Conservation (phyloP, 2,329 filamentous ascomycete species). For the Helotiales sp. region DNA sequence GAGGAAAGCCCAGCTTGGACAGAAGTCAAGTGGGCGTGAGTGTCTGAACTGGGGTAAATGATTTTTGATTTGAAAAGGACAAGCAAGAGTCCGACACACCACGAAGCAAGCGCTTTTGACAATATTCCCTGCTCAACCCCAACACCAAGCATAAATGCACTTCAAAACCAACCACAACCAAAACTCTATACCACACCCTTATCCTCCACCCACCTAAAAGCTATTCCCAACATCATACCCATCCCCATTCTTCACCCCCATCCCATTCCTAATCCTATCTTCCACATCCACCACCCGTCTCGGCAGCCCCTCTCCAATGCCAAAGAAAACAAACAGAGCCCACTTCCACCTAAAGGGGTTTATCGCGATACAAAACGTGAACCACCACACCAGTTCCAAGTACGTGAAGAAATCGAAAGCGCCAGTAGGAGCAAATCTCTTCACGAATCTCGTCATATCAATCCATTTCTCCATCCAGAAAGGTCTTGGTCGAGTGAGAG, state of each 20-base stretch:
- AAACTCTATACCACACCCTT: no score
- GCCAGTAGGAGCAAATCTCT: conserved; percentile 66
- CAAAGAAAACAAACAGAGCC: conserved; percentile 80
- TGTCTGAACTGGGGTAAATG: no score
- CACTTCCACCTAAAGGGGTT: conserved; percentile 93
- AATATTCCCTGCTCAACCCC: no score
- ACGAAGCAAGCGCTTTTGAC: no score
- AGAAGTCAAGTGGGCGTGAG: no score
- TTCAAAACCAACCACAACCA: no score
- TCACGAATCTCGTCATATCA: conserved; percentile 75
- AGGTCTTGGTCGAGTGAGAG: conserved; percentile 68
- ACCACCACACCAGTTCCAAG: conserved; percentile 83
- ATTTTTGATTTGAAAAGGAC: no score
- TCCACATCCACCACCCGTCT: conserved; percentile 66
- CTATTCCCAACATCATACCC: conserved; percentile 29
- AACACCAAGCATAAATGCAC: no score
- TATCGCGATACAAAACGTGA: conserved; percentile 72
- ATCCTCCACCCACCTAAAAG: conserved; percentile 20
- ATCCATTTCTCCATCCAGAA: conserved; percentile 86
- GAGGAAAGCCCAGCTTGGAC: no score
- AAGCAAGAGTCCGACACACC: no score
- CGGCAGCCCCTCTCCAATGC: conserved; percentile 67
- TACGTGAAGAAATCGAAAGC: conserved; percentile 93
- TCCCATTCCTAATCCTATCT: conserved; percentile 55
- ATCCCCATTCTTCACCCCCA: conserved; percentile 41